Evolutionary conservation across 345 rosid genomes (phyloP).

Genomic region (Angophora floribunda): DNA sequence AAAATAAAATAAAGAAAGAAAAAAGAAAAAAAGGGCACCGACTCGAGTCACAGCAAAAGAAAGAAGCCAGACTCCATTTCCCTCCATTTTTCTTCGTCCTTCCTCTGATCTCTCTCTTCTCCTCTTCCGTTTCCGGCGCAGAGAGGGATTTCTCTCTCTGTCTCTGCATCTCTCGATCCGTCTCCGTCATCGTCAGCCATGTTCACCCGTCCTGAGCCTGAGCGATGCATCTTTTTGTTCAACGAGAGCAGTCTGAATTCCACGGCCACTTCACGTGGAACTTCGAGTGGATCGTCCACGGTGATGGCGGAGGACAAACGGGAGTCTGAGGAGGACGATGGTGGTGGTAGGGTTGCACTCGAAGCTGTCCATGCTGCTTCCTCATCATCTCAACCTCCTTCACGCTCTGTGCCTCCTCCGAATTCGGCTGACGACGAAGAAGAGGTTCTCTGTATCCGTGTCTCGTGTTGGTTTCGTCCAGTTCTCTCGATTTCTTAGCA

Average conservation of each 20-base stretch:
- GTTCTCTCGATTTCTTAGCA: neutral
- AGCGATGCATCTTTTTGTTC: neutral
- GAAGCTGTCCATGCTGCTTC: neutral
- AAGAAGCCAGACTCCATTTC: too few relatives aligned
- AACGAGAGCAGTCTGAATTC: neutral
- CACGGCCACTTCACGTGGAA: neutral
- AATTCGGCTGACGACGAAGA: neutral
- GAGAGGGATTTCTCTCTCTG: too few relatives aligned
- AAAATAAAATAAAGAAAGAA: too few relatives aligned
- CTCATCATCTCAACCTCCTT: neutral
- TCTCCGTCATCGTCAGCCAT: neutral
- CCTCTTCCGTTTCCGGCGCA: too few relatives aligned
- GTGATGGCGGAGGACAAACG: too few relatives aligned
- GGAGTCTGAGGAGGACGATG: neutral
- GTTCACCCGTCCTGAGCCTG: too few relatives aligned
- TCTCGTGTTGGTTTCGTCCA: fast-evolving
- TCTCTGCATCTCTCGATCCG: neutral
- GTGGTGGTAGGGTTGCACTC: neutral
- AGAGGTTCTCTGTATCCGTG: neutral
- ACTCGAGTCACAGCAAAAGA: too few relatives aligned
- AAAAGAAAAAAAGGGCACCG: too few relatives aligned
- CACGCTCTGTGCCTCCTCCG: neutral
- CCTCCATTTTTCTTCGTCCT: too few relatives aligned
- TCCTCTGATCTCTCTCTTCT: too few relatives aligned
- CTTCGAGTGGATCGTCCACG: neutral